These are phyloP conservation scores for Ceratocystiopsis sp. DNA, from an alignment of 2,329 filamentous ascomycete species.

Conservation along the genomic window DNA sequence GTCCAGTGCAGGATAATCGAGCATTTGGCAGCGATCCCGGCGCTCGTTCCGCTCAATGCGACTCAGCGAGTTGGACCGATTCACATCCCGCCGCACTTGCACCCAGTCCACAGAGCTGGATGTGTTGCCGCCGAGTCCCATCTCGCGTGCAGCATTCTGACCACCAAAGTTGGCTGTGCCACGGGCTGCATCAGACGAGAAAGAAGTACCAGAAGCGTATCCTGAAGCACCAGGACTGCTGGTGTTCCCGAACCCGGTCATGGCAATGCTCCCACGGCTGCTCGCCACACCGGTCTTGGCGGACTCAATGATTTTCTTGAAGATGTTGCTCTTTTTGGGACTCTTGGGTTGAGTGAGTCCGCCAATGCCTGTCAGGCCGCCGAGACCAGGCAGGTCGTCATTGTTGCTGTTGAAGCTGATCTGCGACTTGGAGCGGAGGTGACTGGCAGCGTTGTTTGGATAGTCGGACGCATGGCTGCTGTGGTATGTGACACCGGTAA, in stretches of 20 bases:
- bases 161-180: constrained; percentile 11
- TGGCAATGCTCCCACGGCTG: constrained; percentile 68
- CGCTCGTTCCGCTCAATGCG: constrained; percentile 74
- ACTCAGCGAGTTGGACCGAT: constrained; percentile 84
- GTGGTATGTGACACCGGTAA: constrained; percentile 76
- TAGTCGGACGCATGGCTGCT: constrained; percentile 58
- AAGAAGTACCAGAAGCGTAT: not conserved
- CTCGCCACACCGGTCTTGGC: constrained; percentile 88
- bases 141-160: constrained; percentile 46
- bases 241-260: constrained; percentile 27
- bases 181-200: too few relatives aligned
- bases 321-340: constrained; percentile 71
- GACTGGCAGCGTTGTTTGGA: constrained; percentile 12
- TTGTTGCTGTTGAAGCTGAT: constrained; percentile 32
- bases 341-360: constrained; percentile 56
- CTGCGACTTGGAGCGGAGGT: constrained; percentile 41
- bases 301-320: constrained; percentile 87
- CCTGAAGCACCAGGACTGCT: constrained; percentile 13
- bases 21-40: constrained; percentile 81
- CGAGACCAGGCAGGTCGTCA: constrained; percentile 29
- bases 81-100: constrained; percentile 90
- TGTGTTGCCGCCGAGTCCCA: constrained; percentile 39
- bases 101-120: constrained; percentile 59
- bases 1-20: constrained; percentile 75
- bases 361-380: constrained; percentile 49